Percentiles rank a stretch among this genome's conserved stretches.
Evolutionary conservation across 306 rosid genomes (phyloP).

Genomic region (Vicia sativa): DNA sequence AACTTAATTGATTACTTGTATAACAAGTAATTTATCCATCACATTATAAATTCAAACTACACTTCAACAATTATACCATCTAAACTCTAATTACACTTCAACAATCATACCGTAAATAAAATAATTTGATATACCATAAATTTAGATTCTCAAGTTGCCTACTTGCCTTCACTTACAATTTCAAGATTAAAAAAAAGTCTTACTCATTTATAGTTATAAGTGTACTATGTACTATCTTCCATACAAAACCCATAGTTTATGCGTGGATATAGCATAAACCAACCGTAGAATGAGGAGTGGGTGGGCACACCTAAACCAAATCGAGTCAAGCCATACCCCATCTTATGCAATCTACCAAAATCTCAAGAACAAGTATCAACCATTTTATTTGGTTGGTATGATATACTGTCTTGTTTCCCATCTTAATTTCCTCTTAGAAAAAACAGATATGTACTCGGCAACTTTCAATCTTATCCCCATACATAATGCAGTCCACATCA

Average conservation of each 20-base stretch:
- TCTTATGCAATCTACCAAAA: conserved; percentile 6
- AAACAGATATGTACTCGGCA: conserved; percentile 41
- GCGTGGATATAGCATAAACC: conserved; percentile 14
- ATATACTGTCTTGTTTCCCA: conserved; percentile 13
- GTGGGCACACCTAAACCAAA: conserved; percentile 33
- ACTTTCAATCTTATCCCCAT: conserved; percentile 45
- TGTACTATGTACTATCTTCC: not conserved
- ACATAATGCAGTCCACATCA: conserved; percentile 43
- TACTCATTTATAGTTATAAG: not conserved
- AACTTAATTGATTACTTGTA: too few relatives aligned
- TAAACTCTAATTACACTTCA: too few relatives aligned
- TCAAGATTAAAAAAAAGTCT: too few relatives aligned
- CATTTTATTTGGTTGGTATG: conserved; percentile 40
- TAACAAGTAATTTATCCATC: too few relatives aligned
- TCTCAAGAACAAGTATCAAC: conserved; percentile 38
- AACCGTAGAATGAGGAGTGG: not conserved
- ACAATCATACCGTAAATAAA: too few relatives aligned
- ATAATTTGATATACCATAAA: too few relatives aligned
- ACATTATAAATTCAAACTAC: too few relatives aligned
- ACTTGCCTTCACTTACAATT: too few relatives aligned
- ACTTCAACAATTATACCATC: too few relatives aligned
- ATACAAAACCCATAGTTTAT: not conserved
- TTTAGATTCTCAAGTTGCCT: too few relatives aligned
- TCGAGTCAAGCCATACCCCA: too few relatives aligned
- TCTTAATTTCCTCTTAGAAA: conserved; percentile 27